These are phyloP conservation scores for Gardenia jasminoides DNA, from an alignment of 257 asterid genomes.

Conservation along the genomic window DNA sequence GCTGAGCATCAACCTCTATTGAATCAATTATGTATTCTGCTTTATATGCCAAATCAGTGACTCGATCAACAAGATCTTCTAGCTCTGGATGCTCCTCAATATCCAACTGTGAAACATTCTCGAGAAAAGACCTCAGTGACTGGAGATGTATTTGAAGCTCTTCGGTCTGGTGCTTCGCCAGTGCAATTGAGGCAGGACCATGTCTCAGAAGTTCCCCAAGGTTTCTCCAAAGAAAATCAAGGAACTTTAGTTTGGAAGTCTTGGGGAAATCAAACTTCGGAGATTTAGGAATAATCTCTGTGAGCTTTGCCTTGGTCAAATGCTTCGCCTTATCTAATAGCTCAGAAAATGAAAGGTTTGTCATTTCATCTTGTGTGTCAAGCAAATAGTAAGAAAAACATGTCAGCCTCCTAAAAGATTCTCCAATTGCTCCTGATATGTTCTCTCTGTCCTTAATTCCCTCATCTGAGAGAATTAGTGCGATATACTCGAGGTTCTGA, in stretches of 20 bases:
- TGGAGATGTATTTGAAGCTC: no score
- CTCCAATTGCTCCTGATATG: not conserved
- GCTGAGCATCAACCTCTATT: not conserved
- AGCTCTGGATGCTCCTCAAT: not conserved
- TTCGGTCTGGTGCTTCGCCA: no score
- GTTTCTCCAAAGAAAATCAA: not conserved
- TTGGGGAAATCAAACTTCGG: not conserved
- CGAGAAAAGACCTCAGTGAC: no score
- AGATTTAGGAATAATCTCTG: no score
- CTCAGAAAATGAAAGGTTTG: no score
- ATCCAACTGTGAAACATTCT: no score
- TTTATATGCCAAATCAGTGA: conserved; percentile 1
- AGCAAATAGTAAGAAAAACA: no score
- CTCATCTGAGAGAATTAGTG: not conserved
- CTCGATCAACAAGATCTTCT: not conserved
- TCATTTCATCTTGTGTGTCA: no score
- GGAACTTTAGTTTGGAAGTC: not conserved
- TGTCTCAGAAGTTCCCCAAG: not conserved
- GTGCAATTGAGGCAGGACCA: not conserved
- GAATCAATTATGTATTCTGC: not conserved
- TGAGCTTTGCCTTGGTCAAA: no score
- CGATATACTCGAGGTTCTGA: no score
- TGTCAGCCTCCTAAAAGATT: not conserved
- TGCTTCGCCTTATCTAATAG: no score
- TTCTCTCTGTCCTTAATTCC: no score